Conservation (phyloP, 1,284 basidiomycete species). For the Melampsora medusae region DNA sequence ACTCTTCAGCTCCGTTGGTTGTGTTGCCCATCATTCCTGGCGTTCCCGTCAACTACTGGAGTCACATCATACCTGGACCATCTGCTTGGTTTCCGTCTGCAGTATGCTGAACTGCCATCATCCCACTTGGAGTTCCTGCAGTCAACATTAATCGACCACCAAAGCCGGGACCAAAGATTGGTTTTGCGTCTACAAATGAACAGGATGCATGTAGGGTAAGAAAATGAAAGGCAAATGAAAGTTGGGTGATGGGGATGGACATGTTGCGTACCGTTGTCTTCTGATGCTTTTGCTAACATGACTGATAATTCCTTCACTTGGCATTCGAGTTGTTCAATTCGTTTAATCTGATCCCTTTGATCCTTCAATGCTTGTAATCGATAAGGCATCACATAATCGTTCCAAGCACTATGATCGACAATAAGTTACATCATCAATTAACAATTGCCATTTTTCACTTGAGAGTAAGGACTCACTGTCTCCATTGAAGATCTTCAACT, state of each 20-base stretch:
- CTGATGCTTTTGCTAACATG: conserved; percentile 80
- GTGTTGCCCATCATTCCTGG: conserved; percentile 44
- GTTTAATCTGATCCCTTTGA: conserved; percentile 55
- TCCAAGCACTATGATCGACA: conserved; percentile 39
- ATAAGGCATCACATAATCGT: conserved; percentile 48
- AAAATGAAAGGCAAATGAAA: not conserved
- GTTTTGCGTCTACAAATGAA: conserved; percentile 64
- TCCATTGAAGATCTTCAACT: conserved; percentile 92
- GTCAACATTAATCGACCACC: conserved; percentile 47
- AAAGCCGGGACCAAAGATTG: conserved; percentile 60
- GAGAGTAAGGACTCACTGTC: conserved; percentile 85
- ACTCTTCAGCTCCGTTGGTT: too few relatives aligned
- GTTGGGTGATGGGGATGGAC: not conserved
- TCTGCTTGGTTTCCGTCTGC: conserved; percentile 6
- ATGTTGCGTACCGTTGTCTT: conserved; percentile 60
- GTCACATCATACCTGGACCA: conserved; percentile 3
- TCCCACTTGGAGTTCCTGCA: conserved; percentile 46
- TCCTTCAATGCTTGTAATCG: conserved; percentile 48
- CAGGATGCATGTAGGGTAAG: not conserved
- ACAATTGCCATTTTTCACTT: conserved; percentile 56
- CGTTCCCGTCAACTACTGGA: conserved; percentile 29
- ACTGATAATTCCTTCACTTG: conserved; percentile 75
- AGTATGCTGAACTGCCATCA: conserved; percentile 43
- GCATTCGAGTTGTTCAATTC: conserved; percentile 69
- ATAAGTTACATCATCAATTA: conserved; percentile 45